phyloP scores from a whole-genome alignment of 148 eudicot species.

The Vaccinium myrtillus region DNA sequence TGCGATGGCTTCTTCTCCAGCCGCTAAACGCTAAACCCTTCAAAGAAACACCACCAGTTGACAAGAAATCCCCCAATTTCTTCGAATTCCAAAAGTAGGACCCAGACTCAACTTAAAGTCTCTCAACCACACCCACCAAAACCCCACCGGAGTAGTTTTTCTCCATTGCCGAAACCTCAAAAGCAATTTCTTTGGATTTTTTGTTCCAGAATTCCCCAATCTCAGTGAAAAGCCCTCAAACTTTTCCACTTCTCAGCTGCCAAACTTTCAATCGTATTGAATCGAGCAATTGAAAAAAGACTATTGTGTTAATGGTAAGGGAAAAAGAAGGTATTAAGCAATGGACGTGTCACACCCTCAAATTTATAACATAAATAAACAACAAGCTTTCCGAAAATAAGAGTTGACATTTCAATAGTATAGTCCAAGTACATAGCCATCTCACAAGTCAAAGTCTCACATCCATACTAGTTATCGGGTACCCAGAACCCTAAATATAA shows the following conservation, averaged over 20 bases:
- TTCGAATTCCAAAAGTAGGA: conserved; percentile 64
- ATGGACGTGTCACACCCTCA: too few species aligned
- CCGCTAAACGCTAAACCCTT: too few species aligned
- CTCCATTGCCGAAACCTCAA: conserved; percentile 34
- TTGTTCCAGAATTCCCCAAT: background rate
- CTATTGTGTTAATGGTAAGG: background rate
- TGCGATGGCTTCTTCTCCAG: too few species aligned
- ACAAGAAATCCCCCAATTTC: conserved; percentile 29
- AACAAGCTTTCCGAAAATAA: too few species aligned
- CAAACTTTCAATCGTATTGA: background rate
- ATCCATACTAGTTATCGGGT: too few species aligned
- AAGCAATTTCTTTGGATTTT: background rate
- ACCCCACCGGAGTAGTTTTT: conserved; percentile 59
- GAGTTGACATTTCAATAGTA: too few species aligned
- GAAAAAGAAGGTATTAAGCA: too few species aligned
- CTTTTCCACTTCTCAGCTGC: background rate
- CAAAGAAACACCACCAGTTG: too few species aligned
- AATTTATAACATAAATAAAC: too few species aligned
- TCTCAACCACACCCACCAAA: conserved; percentile 9
- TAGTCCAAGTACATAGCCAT: too few species aligned
- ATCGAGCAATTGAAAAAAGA: background rate
- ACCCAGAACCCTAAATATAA: too few species aligned
- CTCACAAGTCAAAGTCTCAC: too few species aligned
- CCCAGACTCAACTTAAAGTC: conserved; percentile 41
- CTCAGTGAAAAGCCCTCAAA: background rate